Percentiles rank a stretch among this genome's conserved stretches.
phyloP scores from a whole-genome alignment of 352 stramenopile species.

The Phytophthora tentaculata region DNA sequence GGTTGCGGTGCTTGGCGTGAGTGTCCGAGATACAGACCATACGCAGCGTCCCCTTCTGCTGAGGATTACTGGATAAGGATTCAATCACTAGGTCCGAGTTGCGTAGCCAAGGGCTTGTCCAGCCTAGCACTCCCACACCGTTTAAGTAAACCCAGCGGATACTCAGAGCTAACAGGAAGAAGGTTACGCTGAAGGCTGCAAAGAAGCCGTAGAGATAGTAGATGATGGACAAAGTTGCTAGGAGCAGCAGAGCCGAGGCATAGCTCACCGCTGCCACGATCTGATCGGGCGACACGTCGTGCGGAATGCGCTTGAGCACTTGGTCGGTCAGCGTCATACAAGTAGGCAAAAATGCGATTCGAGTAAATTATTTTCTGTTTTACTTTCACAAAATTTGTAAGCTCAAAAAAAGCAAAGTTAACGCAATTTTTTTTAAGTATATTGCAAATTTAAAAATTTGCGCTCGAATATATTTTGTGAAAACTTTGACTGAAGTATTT shows the following conservation, averaged over 20 bases:
- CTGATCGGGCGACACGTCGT: constrained; percentile 45
- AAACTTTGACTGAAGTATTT: too few species aligned
- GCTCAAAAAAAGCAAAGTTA: too few species aligned
- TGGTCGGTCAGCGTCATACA: constrained; percentile 32
- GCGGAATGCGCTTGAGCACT: constrained; percentile 48
- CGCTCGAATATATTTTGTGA: too few species aligned
- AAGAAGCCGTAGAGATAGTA: constrained; percentile 39
- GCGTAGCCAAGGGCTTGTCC: constrained; percentile 51
- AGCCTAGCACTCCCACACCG: constrained; percentile 64
- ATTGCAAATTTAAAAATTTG: too few species aligned
- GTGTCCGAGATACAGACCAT: constrained; percentile 88
- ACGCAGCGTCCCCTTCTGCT: constrained; percentile 63
- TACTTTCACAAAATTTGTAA: too few species aligned
- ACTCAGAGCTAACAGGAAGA: constrained; percentile 23
- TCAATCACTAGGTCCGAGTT: constrained; percentile 33
- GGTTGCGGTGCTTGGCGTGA: constrained; percentile 69
- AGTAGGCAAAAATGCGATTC: too few species aligned
- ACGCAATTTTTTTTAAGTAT: too few species aligned
- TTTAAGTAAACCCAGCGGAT: constrained; percentile 73
- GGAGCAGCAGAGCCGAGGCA: constrained; percentile 21
- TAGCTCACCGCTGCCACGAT: constrained; percentile 19
- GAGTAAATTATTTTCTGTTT: not conserved
- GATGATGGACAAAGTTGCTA: constrained; percentile 9
- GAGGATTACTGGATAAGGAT: constrained; percentile 44
- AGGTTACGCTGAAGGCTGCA: constrained; percentile 17